Evolutionary conservation across 2,329 filamentous ascomycete species (phyloP).

Genomic region (Arthroderma sp.): DNA sequence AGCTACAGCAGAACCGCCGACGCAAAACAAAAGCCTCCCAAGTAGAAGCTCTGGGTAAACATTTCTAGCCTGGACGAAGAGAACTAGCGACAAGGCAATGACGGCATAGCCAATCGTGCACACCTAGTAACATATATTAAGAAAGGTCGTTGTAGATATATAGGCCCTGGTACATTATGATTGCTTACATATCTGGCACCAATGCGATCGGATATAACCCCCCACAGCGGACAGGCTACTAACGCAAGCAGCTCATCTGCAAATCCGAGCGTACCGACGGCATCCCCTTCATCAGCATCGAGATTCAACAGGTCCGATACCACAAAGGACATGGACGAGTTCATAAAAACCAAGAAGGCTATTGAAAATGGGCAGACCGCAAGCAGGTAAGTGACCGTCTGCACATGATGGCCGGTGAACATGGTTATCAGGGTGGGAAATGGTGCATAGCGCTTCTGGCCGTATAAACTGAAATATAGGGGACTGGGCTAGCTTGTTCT

Average conservation of each 20-base stretch:
- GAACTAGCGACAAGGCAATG: conserved; percentile 60
- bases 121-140: conserved; percentile 20
- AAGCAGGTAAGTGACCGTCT: conserved; percentile 47
- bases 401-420: conserved; percentile 45
- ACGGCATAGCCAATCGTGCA: conserved; percentile 65
- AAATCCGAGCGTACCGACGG: conserved; percentile 42
- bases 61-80: conserved; percentile 75
- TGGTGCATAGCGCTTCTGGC: not conserved
- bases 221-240: conserved; percentile 37
- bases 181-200: conserved; percentile 33
- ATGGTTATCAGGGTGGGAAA: conserved; percentile 11
- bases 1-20: conserved; percentile 84
- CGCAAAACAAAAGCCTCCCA: conserved; percentile 71
- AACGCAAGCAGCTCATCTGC: conserved; percentile 37
- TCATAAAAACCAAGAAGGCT: conserved; percentile 52
- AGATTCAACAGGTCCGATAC: conserved; percentile 50
- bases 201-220: conserved; percentile 36
- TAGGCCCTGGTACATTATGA: too few relatives aligned
- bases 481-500: too few relatives aligned
- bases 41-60: conserved; percentile 81
- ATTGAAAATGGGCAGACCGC: conserved; percentile 53
- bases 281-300: conserved; percentile 43
- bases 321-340: conserved; percentile 51
- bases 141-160: not conserved
- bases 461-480: too few relatives aligned